phyloP scores from a whole-genome alignment of 2,329 filamentous ascomycete species.

The Neofusicoccum cordaticola region DNA sequence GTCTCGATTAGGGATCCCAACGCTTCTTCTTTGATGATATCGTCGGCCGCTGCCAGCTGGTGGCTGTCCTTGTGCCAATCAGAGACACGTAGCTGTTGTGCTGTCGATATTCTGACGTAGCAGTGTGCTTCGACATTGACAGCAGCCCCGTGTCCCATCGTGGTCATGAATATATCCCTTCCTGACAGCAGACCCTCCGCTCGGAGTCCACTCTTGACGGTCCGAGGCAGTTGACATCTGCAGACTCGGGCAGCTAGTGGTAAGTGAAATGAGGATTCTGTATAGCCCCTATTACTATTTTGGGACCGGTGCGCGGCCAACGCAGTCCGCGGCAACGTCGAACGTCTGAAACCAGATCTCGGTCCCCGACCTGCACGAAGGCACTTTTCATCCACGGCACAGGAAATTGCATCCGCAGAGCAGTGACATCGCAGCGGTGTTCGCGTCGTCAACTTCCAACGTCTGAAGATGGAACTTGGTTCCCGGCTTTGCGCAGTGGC shows the following conservation, averaged over 20 bases:
- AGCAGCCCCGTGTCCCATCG: neutral
- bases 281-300: neutral
- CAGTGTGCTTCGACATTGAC: neutral
- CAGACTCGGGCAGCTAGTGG: neutral
- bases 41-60: neutral
- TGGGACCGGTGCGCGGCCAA: conserved; percentile 5
- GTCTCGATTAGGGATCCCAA: neutral
- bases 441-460: conserved; percentile 8
- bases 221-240: no score
- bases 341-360: conserved; percentile 8
- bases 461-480: conserved; percentile 8
- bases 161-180: neutral
- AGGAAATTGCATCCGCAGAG: conserved; percentile 3
- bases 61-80: neutral
- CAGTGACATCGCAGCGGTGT: neutral
- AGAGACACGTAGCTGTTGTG: conserved; percentile 3
- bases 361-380: neutral
- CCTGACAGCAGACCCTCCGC: no score
- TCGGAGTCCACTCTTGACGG: no score
- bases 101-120: neutral
- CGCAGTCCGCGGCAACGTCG: neutral
- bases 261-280: neutral
- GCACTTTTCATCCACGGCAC: conserved; percentile 1
- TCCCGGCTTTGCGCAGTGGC: conserved; percentile 7
- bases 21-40: neutral